Base-by-base conservation (phyloP, 2,329 filamentous ascomycete species). In the Penicillium olsonii region DNA sequence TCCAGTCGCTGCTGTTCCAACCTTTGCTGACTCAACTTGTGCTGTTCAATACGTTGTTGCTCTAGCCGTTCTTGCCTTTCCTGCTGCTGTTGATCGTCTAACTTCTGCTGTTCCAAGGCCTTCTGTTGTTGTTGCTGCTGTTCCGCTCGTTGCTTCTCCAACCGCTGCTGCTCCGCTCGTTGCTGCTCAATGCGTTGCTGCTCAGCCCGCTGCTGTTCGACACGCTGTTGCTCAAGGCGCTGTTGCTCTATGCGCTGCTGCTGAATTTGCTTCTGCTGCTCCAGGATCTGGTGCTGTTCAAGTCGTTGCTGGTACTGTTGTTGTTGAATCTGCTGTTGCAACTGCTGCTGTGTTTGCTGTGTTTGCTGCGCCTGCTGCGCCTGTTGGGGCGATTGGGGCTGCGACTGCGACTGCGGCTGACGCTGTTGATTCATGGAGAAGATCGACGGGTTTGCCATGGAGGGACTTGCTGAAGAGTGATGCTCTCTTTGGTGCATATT, bases 361-460 rank as follows among this genome's bases (percentile, higher is more conserved):
- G 22, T 24, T 8, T 52, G 52, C n/a, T 52, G 48, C 14, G 59
- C 56, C 26, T 56, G 45, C 17, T 62, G 61, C 2, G 64, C 61
- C 41, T 67, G 65, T 11, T 62, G 54, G 2, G 65, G 64, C 1
- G 59, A 62, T 33, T 65, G 59, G 7, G 64, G 65, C 41, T 62
- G 60, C 5, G 57, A 59, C n/a, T 53, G 57, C 5, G 54, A 37
- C 19, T 54, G 59, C 8, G 48, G 27, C 15, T 57, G 60, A 15
- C 52, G 56, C 27, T 56, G 57, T 31, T 59, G 59, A 35, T 56
- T 61, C 17, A 61, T 34, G 4, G 53, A 48, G 37, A 61, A 59
- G 57, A 63, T 62, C 3, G 59, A 60, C 1, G 60, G 49, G 22
- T 50, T 62, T 3, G 60, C 52, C 53, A 62, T 60, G 4, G 60